phyloP scores from a whole-genome alignment of 306 rosid genomes.

The Prosopis cineraria region DNA sequence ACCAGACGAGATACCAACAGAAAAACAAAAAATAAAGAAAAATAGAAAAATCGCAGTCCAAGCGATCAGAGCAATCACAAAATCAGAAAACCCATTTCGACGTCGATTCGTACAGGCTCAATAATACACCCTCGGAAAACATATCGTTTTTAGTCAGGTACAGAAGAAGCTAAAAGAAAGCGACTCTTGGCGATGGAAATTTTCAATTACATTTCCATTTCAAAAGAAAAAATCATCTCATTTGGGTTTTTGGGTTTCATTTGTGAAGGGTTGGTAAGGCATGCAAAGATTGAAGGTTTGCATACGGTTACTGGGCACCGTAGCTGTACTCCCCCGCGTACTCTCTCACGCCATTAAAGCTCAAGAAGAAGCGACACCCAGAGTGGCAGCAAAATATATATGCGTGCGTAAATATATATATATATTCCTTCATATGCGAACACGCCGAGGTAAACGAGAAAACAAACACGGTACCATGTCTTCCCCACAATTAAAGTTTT shows the following conservation, averaged over 20 bases:
- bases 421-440: background rate
- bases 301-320: slow-evolving; percentile 43
- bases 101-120: background rate
- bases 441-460: background rate
- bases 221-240: background rate
- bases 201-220: slow-evolving; percentile 6
- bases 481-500: slow-evolving; percentile 18
- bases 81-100: slow-evolving; percentile 26
- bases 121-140: background rate
- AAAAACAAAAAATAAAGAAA: background rate
- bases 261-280: slow-evolving; percentile 53
- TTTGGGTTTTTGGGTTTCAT: slow-evolving; percentile 23
- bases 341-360: slow-evolving; percentile 53
- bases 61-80: slow-evolving; percentile 9
- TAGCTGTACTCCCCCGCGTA: slow-evolving; percentile 37
- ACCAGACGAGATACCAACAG: background rate
- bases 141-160: slow-evolving; percentile 12
- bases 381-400: background rate
- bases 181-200: slow-evolving; percentile 16
- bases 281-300: slow-evolving; percentile 57
- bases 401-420: background rate
- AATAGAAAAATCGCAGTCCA: background rate
- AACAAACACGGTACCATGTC: background rate
- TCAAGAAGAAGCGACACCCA: slow-evolving; percentile 41
- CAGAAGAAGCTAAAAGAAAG: slow-evolving; percentile 3